A percentile compares a stretch with the other conserved stretches of the same genome.
phyloP scores from a whole-genome alignment of 1,284 basidiomycete species.

The Vanrija pseudolonga region DNA sequence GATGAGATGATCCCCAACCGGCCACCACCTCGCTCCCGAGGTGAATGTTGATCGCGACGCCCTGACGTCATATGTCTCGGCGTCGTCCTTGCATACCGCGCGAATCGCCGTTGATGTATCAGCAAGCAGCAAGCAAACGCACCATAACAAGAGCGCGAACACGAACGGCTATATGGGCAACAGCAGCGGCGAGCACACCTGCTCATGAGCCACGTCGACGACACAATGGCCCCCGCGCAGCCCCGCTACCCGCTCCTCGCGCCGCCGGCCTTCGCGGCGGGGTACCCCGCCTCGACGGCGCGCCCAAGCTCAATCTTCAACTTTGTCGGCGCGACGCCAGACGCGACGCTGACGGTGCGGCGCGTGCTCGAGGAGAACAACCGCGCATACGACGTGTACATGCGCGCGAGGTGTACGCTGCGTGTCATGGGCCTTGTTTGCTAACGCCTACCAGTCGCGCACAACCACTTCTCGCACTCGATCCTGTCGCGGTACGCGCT shows the following conservation, averaged over 20 bases:
- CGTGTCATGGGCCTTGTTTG: too few species aligned
- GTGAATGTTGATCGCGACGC: too few species aligned
- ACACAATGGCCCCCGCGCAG: not conserved
- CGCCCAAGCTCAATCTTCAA: slow-evolving; percentile 25
- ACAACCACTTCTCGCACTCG: slow-evolving; percentile 59
- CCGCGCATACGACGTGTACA: slow-evolving; percentile 58
- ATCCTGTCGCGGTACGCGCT: slow-evolving; percentile 62
- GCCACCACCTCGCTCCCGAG: not conserved
- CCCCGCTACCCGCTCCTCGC: not conserved
- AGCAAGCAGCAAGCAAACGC: too few species aligned
- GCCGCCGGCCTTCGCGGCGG: slow-evolving; percentile 5
- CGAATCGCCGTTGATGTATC: too few species aligned
- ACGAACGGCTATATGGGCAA: too few species aligned
- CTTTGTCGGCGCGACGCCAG: slow-evolving; percentile 56
- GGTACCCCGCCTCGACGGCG: slow-evolving; percentile 35
- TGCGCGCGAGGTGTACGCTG: slow-evolving; percentile 28
- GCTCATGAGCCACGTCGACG: too few species aligned
- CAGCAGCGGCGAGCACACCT: too few species aligned
- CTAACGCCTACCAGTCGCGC: slow-evolving; percentile 35
- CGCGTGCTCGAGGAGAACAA: slow-evolving; percentile 58
- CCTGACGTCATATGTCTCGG: not conserved
- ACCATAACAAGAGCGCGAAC: too few species aligned
- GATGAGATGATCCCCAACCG: too few species aligned
- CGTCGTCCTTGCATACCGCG: too few species aligned
- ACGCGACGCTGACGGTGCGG: slow-evolving; percentile 53